These are phyloP conservation scores for Pyrenophora teres DNA, from an alignment of 2,329 filamentous ascomycete species.

Conservation along the genomic window DNA sequence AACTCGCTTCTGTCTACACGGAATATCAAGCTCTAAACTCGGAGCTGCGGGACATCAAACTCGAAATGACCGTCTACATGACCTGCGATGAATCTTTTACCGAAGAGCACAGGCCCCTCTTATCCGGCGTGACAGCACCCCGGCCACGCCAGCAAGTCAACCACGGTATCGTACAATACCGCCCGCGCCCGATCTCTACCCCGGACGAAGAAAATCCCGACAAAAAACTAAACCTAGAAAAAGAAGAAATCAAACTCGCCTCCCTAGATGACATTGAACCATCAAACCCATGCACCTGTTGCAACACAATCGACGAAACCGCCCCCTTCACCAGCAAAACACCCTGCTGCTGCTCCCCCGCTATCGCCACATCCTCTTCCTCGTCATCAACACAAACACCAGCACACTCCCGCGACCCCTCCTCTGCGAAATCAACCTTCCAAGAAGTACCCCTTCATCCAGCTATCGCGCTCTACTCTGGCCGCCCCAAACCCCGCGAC, in stretches of 20 bases:
- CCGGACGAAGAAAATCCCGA: slow-evolving; percentile 17
- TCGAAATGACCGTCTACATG: slow-evolving; percentile 60
- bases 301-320: slow-evolving; percentile 48
- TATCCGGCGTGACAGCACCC: slow-evolving; percentile 30
- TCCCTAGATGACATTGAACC: slow-evolving; percentile 22
- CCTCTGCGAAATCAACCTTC: slow-evolving; percentile 6
- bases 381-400: not conserved
- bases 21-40: slow-evolving; percentile 51
- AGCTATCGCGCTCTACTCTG: slow-evolving; percentile 49
- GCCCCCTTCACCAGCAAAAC: slow-evolving; percentile 34
- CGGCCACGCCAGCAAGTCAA: slow-evolving; percentile 10
- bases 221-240: slow-evolving; percentile 27
- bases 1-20: slow-evolving; percentile 53
- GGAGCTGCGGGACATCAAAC: slow-evolving; percentile 46
- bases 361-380: not conserved
- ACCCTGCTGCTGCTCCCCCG: slow-evolving; percentile 22
- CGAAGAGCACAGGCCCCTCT: slow-evolving; percentile 45
- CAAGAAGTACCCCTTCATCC: slow-evolving; percentile 36
- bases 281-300: slow-evolving; percentile 55
- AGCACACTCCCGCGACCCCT: slow-evolving; percentile 15
- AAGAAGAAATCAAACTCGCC: slow-evolving; percentile 20
- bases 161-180: slow-evolving; percentile 28
- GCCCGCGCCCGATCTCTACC: slow-evolving; percentile 8
- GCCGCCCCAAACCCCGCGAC: slow-evolving; percentile 57
- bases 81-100: slow-evolving; percentile 58